phyloP scores from a whole-genome alignment of 768 basidiomycete genomes.

The Mycena epipterygia region DNA sequence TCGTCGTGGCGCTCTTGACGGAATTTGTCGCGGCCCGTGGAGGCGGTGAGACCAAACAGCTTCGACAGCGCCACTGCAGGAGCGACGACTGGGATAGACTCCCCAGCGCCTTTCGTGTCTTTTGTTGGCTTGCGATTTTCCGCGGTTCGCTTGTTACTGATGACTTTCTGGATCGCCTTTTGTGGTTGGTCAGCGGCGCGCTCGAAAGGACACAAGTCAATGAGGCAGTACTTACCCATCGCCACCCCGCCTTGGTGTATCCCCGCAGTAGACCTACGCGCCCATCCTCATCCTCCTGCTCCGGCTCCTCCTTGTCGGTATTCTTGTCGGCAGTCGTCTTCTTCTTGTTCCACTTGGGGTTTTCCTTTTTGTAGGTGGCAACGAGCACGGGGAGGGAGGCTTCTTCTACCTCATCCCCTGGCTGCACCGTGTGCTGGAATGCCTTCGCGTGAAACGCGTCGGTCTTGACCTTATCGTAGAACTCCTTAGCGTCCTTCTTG shows the following conservation, averaged over 20 bases:
- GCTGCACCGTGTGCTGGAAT: constrained; percentile 14
- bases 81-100: background rate
- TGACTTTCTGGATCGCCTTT: constrained; percentile 2
- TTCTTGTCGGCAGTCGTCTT: background rate
- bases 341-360: too few species aligned
- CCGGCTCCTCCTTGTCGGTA: too few species aligned
- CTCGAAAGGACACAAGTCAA: too few species aligned
- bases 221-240: too few species aligned
- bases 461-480: constrained; percentile 5
- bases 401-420: background rate
- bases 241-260: background rate
- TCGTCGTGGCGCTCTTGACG: background rate
- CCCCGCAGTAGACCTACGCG: background rate
- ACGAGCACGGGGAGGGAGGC: background rate
- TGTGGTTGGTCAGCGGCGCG: too few species aligned
- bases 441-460: constrained; percentile 21
- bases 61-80: background rate
- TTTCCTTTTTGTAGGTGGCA: too few species aligned
- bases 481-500: background rate
- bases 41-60: background rate
- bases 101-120: background rate
- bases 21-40: constrained; percentile 22
- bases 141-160: constrained; percentile 19
- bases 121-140: background rate
- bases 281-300: background rate